Percentiles rank a stretch among this genome's conserved stretches.
Conservation (phyloP, 768 basidiomycete genomes). For the Dacryopinax spathularia region DNA sequence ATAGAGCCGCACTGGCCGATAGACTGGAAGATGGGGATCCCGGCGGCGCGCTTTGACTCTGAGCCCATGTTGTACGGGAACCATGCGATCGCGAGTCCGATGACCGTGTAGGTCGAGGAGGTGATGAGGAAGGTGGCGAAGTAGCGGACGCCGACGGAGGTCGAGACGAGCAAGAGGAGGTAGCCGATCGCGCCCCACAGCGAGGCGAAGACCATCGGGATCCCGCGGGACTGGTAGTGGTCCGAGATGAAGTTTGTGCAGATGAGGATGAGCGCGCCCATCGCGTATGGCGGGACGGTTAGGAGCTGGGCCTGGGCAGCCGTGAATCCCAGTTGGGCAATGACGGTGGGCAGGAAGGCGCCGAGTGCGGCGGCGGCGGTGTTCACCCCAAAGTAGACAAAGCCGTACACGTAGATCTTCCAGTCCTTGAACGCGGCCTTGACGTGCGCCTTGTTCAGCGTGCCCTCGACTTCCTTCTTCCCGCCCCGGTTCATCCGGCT, state of each 20-base stretch:
- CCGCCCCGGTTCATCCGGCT: constrained; percentile 53
- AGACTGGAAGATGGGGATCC: constrained; percentile 64
- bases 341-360: constrained; percentile 73
- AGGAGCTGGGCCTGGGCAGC: constrained; percentile 53
- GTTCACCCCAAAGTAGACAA: constrained; percentile 67
- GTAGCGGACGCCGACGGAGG: constrained; percentile 50
- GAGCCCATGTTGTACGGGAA: constrained; percentile 32
- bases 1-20: constrained; percentile 63
- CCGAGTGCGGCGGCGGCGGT: constrained; percentile 64
- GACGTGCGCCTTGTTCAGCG: constrained; percentile 51
- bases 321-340: constrained; percentile 41
- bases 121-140: constrained; percentile 69
- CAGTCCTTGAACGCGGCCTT: constrained; percentile 52
- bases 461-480: constrained; percentile 49
- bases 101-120: constrained; percentile 60
- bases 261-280: constrained; percentile 49
- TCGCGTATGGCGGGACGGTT: constrained; percentile 70
- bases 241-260: constrained; percentile 49
- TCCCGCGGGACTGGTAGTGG: constrained; percentile 45
- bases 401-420: constrained; percentile 57
- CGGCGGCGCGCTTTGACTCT: constrained; percentile 47
- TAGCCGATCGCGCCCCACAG: constrained; percentile 15
- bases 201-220: constrained; percentile 15
- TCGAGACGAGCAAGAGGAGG: constrained; percentile 39
- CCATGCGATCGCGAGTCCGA: constrained; percentile 65